Conservation (phyloP, 768 basidiomycete species). For the Tulasnella sp. region DNA sequence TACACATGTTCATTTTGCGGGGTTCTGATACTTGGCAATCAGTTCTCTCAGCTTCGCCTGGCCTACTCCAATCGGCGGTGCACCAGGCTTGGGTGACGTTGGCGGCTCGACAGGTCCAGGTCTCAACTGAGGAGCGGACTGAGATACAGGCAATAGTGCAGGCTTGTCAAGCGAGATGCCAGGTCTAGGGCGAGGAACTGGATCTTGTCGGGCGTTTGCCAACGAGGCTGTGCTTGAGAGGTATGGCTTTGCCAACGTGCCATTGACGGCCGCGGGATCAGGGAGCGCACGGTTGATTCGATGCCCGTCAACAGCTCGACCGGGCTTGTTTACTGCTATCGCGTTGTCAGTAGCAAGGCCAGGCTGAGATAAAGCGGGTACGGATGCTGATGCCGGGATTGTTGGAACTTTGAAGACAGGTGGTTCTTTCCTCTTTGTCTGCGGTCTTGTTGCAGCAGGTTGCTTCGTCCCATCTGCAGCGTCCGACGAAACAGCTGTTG, state of each 20-base stretch:
- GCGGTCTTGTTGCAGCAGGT: not conserved
- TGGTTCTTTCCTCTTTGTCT: not conserved
- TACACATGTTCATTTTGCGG: slow-evolving; percentile 3
- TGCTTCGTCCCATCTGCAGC: not conserved
- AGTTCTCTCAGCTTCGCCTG: slow-evolving; percentile 23
- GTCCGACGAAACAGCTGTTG: not conserved
- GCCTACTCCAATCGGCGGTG: slow-evolving; percentile 20
- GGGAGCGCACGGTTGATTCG: not conserved
- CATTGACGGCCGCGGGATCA: slow-evolving; percentile 22
- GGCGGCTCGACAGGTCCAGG: not conserved
- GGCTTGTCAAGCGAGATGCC: not conserved
- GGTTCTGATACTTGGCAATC: slow-evolving; percentile 24
- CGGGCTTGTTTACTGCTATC: not conserved
- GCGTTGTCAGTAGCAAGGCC: not conserved
- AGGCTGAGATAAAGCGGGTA: slow-evolving; percentile 13
- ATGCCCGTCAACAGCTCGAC: not conserved
- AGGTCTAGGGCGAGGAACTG: not conserved
- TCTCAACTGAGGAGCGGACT: slow-evolving; percentile 14
- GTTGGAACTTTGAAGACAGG: slow-evolving; percentile 24
- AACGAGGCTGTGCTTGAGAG: slow-evolving; percentile 22
- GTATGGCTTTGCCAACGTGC: slow-evolving; percentile 22
- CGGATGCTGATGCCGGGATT: slow-evolving; percentile 16
- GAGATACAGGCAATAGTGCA: not conserved
- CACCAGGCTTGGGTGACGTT: not conserved
- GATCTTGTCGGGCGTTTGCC: not conserved